Base-by-base conservation (phyloP, 2,329 filamentous ascomycete species). In the Talaromyces sp. region DNA sequence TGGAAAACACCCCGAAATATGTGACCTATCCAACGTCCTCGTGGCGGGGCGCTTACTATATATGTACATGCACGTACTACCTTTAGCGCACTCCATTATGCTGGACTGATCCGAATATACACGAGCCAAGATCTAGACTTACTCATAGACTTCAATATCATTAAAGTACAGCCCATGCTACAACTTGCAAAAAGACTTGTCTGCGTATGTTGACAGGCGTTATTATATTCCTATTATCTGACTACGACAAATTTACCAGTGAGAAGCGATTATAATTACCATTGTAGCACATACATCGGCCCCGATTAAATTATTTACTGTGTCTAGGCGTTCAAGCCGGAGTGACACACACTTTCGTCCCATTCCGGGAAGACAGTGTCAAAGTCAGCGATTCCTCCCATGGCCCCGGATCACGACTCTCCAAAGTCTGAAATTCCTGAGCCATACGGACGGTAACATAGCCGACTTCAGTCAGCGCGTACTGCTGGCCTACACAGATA, bases 351-450 rank as follows among this genome's bases (percentile, higher is more conserved):
- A 51, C 44, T n/a, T 51, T 51, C 9, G 44, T 28, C 18, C 55
- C 55, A 23, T 57, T 57, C 12, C 30, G 36, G 36, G 42, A 30
- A 9, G 30, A 44, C 28, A 57, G n/a, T 16, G 57, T 34, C 57
- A 59, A 34, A 27, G 57, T 59, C 44, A 53, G 27, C 18, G 28
- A 9, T 44, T 59, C 57, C 27, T 51, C 33, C 57, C 44, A 59
- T n/a, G 44, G 42, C 10, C 27, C 40, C 10, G n/a, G 59, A 55
- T 68, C 68, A 44, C 42, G 31, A 52, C 40, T 62, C 27, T 59
- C 61, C 5, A 62, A 34, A 6, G 31, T 36, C 59, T 87, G 85
- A 70, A 89, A 95, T 30, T 83, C 81, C 78, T 94, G 91, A 8
- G 58, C 28, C 30, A 62, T 57, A 14, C 56, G 57, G 8, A 52